Conservation (phyloP, 2,329 filamentous ascomycete species). For the Aspergillus sp. region DNA sequence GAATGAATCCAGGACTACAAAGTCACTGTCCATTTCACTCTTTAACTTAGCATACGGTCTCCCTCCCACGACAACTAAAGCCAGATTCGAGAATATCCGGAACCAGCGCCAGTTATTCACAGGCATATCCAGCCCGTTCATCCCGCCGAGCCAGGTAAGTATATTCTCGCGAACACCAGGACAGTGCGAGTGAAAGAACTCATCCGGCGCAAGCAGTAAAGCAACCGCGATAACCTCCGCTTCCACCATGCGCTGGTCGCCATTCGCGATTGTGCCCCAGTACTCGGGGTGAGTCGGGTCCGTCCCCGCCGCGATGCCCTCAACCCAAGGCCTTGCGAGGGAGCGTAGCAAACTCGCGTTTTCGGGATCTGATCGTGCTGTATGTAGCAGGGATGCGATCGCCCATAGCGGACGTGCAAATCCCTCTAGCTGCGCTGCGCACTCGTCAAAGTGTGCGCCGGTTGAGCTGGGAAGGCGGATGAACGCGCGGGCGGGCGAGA, state of each 20-base stretch:
- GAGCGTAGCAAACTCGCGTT: neutral
- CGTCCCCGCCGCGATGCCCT: conserved; percentile 15
- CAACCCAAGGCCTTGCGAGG: neutral
- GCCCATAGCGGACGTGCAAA: conserved; percentile 34
- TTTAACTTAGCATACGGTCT: conserved; percentile 6
- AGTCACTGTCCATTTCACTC: conserved; percentile 5
- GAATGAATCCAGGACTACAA: conserved; percentile 16
- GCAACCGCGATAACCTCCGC: conserved; percentile 21
- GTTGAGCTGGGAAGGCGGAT: conserved; percentile 20
- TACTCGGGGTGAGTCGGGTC: conserved; percentile 23
- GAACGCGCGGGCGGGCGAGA: conserved; percentile 15
- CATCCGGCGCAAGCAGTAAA: conserved; percentile 18
- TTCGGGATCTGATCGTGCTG: neutral
- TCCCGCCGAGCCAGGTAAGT: conserved; percentile 7
- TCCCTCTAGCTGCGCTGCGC: conserved; percentile 32
- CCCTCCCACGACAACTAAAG: conserved; percentile 11
- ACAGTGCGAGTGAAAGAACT: conserved; percentile 15
- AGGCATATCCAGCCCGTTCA: conserved; percentile 16
- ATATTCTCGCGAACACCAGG: conserved; percentile 14
- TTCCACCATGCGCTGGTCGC: conserved; percentile 27
- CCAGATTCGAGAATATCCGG: conserved; percentile 17
- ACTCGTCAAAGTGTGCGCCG: conserved; percentile 22
- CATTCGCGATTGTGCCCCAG: conserved; percentile 22
- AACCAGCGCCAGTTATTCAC: conserved; percentile 22
- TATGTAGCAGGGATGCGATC: conserved; percentile 30